phyloP scores from a whole-genome alignment of 2,329 filamentous ascomycete genomes.

The Fusarium robinianum region DNA sequence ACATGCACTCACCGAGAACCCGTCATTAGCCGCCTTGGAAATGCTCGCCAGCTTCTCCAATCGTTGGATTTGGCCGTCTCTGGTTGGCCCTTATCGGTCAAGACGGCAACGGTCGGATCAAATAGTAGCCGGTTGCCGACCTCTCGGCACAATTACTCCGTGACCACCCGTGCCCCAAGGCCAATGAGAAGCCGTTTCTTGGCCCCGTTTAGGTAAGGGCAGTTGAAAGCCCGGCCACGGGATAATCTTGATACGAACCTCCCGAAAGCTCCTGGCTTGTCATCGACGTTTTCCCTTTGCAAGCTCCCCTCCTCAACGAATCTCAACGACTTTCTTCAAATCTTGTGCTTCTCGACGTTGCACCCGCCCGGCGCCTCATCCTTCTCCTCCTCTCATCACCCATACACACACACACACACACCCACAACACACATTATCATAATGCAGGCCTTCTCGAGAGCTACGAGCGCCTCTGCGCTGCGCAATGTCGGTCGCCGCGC shows the following conservation, averaged over 20 bases:
- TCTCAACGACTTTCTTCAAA: constrained; percentile 5
- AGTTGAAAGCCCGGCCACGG: constrained; percentile 34
- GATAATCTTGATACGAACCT: constrained; percentile 40
- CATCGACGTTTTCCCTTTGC: constrained; percentile 35
- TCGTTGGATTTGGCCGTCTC: constrained; percentile 3
- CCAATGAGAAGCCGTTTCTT: constrained; percentile 14
- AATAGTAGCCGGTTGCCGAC: constrained; percentile 24
- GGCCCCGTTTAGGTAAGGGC: constrained; percentile 33
- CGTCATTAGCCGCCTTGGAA: constrained; percentile 35
- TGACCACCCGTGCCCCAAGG: constrained; percentile 37
- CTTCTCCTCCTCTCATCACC: constrained; percentile 11
- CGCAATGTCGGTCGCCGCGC: constrained; percentile 67
- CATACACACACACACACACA: constrained; percentile 11
- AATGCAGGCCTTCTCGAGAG: constrained; percentile 86
- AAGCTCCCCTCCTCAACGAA: constrained; percentile 27
- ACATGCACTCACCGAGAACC: constrained; percentile 32
- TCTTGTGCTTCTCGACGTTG: constrained; percentile 23
- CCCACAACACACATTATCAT: constrained; percentile 49
- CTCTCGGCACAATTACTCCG: constrained; percentile 36
- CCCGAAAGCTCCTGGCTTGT: constrained; percentile 33
- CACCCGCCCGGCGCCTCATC: constrained; percentile 20
- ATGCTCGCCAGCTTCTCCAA: constrained; percentile 8
- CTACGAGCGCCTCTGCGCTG: constrained; percentile 70
- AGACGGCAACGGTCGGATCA: constrained; percentile 31
- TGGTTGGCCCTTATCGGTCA: constrained; percentile 13